Percentiles rank a stretch among this genome's conserved stretches.
phyloP scores from a whole-genome alignment of 2,329 filamentous ascomycete species.

The Thermomyces lanuginosus region DNA sequence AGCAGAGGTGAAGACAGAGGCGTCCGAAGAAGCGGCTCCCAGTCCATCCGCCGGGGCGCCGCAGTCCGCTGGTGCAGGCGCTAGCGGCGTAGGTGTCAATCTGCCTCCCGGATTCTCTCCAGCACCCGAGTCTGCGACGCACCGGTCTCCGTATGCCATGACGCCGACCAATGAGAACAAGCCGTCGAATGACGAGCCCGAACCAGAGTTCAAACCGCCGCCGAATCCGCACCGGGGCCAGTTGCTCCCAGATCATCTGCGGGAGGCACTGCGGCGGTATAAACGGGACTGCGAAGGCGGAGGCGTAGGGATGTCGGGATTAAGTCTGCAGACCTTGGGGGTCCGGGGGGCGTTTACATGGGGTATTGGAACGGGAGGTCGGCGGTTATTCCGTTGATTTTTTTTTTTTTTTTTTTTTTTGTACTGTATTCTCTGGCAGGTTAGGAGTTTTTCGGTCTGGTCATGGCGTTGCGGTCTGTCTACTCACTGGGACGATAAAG shows the following conservation, averaged over 20 bases:
- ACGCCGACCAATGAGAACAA: slow-evolving; percentile 14
- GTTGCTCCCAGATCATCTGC: slow-evolving; percentile 33
- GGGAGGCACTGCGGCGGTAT: slow-evolving; percentile 33
- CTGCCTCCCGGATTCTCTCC: slow-evolving; percentile 7
- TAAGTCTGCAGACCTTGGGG: slow-evolving; percentile 31
- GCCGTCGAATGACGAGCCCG: slow-evolving; percentile 9
- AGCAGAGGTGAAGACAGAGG: slow-evolving; percentile 14
- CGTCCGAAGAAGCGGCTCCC: slow-evolving; percentile 8
- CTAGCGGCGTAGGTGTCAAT: too few relatives aligned
- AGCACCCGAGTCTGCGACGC: slow-evolving; percentile 4
- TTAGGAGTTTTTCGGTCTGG: too few relatives aligned
- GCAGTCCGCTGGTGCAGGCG: too few relatives aligned
- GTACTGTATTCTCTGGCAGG: too few relatives aligned
- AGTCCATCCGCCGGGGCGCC: background rate
- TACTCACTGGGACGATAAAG: background rate
- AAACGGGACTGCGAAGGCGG: slow-evolving; percentile 34
- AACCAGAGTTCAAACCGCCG: slow-evolving; percentile 20
- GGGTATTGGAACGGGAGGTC: slow-evolving; percentile 26
- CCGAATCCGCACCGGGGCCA: slow-evolving; percentile 33
- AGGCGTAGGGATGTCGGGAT: slow-evolving; percentile 31
- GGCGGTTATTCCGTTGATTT: slow-evolving; percentile 27
- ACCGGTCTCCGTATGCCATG: slow-evolving; percentile 5
- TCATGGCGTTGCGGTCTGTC: too few relatives aligned
- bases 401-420: background rate
- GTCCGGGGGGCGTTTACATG: slow-evolving; percentile 29